Evolutionary conservation across 805 yeast genomes (phyloP).

Genomic region (Tetrapisispora phaffii): DNA sequence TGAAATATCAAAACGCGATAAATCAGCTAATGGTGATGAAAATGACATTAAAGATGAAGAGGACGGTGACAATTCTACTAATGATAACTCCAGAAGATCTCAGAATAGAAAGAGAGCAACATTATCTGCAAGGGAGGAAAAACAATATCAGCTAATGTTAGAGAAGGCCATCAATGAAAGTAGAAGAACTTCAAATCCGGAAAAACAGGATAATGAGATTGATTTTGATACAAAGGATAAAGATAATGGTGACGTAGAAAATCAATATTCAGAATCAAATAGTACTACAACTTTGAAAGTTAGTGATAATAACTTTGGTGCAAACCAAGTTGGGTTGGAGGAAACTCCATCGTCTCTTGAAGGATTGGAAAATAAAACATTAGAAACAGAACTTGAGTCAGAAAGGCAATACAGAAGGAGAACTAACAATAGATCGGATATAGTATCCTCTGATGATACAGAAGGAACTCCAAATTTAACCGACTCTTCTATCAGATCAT

Average conservation of each 20-base stretch:
- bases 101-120: slow-evolving; percentile 32
- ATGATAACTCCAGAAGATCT: slow-evolving; percentile 8
- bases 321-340: background rate
- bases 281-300: background rate
- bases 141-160: slow-evolving; percentile 35
- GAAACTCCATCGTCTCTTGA: background rate
- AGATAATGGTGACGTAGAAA: background rate
- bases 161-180: slow-evolving; percentile 35
- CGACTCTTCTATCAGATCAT: background rate
- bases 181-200: slow-evolving; percentile 29
- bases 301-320: background rate
- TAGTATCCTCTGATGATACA: background rate
- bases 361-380: background rate
- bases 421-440: background rate
- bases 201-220: slow-evolving; percentile 4
- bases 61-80: slow-evolving; percentile 8
- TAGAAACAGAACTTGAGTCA: background rate
- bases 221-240: background rate
- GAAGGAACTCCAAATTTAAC: background rate
- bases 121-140: slow-evolving; percentile 34
- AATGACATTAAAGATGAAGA: slow-evolving; percentile 2
- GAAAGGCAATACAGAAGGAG: background rate
- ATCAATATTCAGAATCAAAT: background rate
- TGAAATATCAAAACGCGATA: too few relatives aligned
- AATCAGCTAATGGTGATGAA: background rate